A percentile compares a stretch with the other conserved stretches of the same genome.
phyloP scores from a whole-genome alignment of 306 rosid species.

The Albizia julibrissin region DNA sequence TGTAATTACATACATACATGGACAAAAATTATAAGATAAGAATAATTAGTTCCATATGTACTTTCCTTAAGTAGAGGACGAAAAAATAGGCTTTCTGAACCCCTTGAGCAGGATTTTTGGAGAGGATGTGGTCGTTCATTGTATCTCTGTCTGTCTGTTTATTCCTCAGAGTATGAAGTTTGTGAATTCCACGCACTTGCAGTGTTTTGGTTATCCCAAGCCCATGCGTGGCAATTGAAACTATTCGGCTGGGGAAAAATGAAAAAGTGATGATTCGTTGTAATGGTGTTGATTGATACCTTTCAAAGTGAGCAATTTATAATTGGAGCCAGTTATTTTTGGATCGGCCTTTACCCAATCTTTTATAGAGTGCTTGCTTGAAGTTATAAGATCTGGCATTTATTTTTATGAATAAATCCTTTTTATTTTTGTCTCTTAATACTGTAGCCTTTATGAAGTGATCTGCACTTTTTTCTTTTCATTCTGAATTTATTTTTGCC shows the following conservation, averaged over 20 bases:
- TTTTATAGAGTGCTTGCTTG: background rate
- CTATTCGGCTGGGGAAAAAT: background rate
- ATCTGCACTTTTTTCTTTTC: background rate
- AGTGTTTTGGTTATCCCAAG: constrained; percentile 19
- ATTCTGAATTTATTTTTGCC: background rate
- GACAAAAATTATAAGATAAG: constrained; percentile 25
- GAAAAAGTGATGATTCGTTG: no score
- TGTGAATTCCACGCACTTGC: constrained; percentile 34
- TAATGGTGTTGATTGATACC: constrained; percentile 25
- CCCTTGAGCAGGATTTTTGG: constrained; percentile 30
- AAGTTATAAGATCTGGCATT: constrained; percentile 1
- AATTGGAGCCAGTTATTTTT: constrained; percentile 26
- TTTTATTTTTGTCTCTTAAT: background rate
- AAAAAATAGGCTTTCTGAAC: constrained; percentile 26
- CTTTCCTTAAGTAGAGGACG: constrained; percentile 24
- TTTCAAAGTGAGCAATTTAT: constrained; percentile 34
- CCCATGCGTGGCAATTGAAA: background rate
- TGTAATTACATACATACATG: constrained; percentile 40
- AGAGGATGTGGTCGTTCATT: constrained; percentile 29
- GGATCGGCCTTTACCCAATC: constrained; percentile 12
- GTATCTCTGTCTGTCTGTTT: constrained; percentile 17
- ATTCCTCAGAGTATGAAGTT: constrained; percentile 23
- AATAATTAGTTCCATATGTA: constrained; percentile 38
- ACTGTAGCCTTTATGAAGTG: background rate
- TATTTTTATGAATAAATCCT: background rate